Percentiles rank a stretch among this genome's conserved stretches.
Conservation (phyloP, 2,329 filamentous ascomycete genomes). For the Phialemonium atrogriseum region DNA sequence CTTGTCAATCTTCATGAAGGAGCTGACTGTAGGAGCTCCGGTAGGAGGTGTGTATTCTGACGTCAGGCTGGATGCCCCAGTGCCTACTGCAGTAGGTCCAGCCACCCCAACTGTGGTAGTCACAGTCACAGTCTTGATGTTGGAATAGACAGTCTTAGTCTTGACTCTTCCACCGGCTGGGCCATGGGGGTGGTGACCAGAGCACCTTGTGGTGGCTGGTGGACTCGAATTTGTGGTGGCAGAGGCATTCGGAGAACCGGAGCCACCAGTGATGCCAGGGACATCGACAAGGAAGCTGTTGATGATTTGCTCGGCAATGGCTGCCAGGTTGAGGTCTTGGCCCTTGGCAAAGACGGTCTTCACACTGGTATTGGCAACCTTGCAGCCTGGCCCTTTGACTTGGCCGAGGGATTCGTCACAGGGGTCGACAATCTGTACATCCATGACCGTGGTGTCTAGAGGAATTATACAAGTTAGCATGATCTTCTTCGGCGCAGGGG, state of each 20-base stretch:
- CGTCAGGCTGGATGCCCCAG: no score
- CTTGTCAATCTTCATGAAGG: no score
- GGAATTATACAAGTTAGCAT: no score
- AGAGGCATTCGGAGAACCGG: not conserved
- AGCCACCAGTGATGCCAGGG: conserved; percentile 5
- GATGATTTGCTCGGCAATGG: conserved; percentile 35
- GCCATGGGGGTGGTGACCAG: not conserved
- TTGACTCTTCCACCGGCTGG: no score
- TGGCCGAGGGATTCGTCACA: conserved; percentile 27
- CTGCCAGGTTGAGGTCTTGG: conserved; percentile 33
- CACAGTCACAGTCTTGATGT: no score
- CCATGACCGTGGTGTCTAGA: conserved; percentile 34
- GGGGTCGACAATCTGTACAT: conserved; percentile 20
- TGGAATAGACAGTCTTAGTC: no score
- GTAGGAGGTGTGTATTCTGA: no score
- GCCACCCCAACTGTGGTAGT: no score
- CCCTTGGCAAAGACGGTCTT: conserved; percentile 19
- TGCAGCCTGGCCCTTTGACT: conserved; percentile 26
- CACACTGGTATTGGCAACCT: conserved; percentile 16
- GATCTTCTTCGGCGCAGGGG: not conserved
- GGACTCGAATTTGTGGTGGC: not conserved
- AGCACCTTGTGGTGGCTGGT: not conserved
- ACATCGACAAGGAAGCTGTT: conserved; percentile 37
- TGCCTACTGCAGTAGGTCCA: no score
- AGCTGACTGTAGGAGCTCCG: no score